These are phyloP conservation scores for Pyrus bretschneideri DNA, from an alignment of 306 rosid genomes.

Conservation along the genomic window DNA sequence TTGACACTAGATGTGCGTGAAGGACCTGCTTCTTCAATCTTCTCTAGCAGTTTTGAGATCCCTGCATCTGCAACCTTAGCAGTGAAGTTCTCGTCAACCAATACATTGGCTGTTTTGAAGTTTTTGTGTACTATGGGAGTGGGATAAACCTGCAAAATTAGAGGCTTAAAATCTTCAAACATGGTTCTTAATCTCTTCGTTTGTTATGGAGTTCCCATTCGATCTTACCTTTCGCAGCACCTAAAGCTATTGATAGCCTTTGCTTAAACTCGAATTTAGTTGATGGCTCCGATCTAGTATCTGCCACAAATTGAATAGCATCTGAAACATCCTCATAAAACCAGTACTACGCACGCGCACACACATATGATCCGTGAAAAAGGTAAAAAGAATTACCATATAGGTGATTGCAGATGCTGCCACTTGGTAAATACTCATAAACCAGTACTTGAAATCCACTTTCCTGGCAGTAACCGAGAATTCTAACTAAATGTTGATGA, in stretches of 20 bases:
- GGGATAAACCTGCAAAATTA: conserved; percentile 34
- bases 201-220: neutral
- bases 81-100: conserved; percentile 40
- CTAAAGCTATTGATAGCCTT: conserved; percentile 38
- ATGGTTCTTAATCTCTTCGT: neutral
- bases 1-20: conserved; percentile 27
- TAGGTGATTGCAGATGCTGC: conserved; percentile 36
- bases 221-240: conserved; percentile 38
- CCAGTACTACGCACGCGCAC: neutral
- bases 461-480: conserved; percentile 47
- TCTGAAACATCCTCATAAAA: neutral
- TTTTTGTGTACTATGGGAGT: conserved; percentile 32
- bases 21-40: conserved; percentile 38
- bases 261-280: conserved; percentile 42
- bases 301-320: conserved; percentile 13
- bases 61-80: conserved; percentile 47
- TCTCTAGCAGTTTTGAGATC: conserved; percentile 24
- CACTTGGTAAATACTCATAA: conserved; percentile 38
- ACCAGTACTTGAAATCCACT: conserved; percentile 41
- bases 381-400: conserved; percentile 23
- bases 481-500: conserved; percentile 34
- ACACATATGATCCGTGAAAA: neutral
- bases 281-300: conserved; percentile 16
- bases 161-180: neutral
- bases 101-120: conserved; percentile 42